Evolutionary conservation across 202 grass and related monocot genomes (phyloP).

Genomic region (Dendrocalamus latiflorus): DNA sequence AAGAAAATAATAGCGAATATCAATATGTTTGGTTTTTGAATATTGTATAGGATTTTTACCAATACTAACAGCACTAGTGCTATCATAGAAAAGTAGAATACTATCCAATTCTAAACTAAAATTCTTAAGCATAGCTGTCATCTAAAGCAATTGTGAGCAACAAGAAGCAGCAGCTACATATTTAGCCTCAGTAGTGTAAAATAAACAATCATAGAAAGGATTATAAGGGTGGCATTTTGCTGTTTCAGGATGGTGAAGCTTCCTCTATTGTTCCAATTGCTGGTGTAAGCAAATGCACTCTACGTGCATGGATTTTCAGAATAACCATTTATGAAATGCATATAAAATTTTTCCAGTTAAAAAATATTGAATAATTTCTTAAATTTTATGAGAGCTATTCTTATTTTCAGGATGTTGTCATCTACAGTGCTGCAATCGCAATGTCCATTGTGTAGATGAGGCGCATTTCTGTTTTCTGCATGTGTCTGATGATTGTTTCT

Average conservation of each 20-base stretch:
- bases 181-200: too few species aligned
- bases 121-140: too few species aligned
- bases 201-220: constrained; percentile 79
- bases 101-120: too few species aligned
- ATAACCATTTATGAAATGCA: background rate
- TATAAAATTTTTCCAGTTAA: background rate
- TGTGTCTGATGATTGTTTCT: constrained; percentile 11
- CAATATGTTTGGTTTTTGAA: too few species aligned
- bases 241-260: constrained; percentile 77
- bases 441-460: constrained; percentile 88
- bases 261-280: constrained; percentile 63
- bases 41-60: too few species aligned
- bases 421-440: constrained; percentile 74
- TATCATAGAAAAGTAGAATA: too few species aligned
- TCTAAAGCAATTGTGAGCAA: too few species aligned
- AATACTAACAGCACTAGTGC: too few species aligned
- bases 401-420: constrained; percentile 70
- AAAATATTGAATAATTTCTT: background rate
- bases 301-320: constrained; percentile 12
- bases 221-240: constrained; percentile 75
- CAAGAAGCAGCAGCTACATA: too few species aligned
- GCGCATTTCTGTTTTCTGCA: constrained; percentile 29
- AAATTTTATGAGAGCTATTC: constrained; percentile 5
- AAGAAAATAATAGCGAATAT: too few species aligned
- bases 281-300: constrained; percentile 60